Evolutionary conservation across 805 yeast genomes (phyloP).

Genomic region (Zygotorulaspora florentina): DNA sequence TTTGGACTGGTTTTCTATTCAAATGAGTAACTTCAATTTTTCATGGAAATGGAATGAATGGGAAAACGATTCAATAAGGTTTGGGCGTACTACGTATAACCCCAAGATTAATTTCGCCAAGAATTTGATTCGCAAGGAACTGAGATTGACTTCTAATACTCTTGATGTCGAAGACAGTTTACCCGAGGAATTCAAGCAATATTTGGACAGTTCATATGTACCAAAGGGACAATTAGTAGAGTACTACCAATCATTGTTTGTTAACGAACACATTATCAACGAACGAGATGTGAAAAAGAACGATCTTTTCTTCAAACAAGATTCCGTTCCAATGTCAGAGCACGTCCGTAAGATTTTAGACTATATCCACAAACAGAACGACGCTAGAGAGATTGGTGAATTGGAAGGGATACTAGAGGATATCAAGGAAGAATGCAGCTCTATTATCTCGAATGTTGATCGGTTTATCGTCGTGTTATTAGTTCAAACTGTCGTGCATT

Average conservation of each 20-base stretch:
- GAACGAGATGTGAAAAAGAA: conserved; percentile 33
- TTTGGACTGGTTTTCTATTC: conserved; percentile 89
- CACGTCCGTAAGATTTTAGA: conserved; percentile 39
- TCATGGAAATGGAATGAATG: conserved; percentile 99
- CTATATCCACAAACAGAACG: conserved; percentile 34
- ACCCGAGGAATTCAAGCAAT: conserved; percentile 51
- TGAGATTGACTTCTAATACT: conserved; percentile 68
- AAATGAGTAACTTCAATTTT: conserved; percentile 87
- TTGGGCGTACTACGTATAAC: conserved; percentile 49
- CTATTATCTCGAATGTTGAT: conserved; percentile 36
- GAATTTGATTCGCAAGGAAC: conserved; percentile 77
- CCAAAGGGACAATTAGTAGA: conserved; percentile 33
- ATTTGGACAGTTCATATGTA: conserved; percentile 44
- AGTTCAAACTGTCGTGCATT: conserved; percentile 67
- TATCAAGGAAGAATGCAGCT: conserved; percentile 29
- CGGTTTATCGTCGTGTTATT: conserved; percentile 55
- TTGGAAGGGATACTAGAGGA: conserved; percentile 30
- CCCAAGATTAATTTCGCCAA: conserved; percentile 71
- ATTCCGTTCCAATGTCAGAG: conserved; percentile 36
- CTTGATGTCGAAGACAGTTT: conserved; percentile 68
- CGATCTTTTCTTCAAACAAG: conserved; percentile 39
- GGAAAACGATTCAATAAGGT: conserved; percentile 55
- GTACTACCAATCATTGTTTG: conserved; percentile 37
- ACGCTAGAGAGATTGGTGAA: conserved; percentile 31
- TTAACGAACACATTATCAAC: conserved; percentile 22